Evolutionary conservation across 768 basidiomycete species (phyloP).

Genomic region (Suillus lakei): DNA sequence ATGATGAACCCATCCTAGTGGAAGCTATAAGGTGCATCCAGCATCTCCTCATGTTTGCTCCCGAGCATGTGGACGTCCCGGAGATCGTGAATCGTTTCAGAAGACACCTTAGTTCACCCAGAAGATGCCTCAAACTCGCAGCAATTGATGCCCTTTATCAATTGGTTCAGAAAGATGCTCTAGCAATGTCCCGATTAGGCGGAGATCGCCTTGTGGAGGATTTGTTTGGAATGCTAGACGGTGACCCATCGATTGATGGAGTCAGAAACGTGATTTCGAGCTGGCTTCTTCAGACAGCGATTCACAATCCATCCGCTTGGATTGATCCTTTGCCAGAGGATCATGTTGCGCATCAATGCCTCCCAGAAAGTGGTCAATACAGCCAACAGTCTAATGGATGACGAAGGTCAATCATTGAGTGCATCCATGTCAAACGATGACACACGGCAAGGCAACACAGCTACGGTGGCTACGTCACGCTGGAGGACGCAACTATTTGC

Average conservation of each 20-base stretch:
- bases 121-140: conserved; percentile 87
- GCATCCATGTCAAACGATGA: conserved; percentile 46
- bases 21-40: conserved; percentile 97
- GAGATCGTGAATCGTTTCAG: conserved; percentile 81
- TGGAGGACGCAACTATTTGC: conserved; percentile 99
- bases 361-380: conserved; percentile 76
- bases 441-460: conserved; percentile 36
- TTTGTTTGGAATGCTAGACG: conserved; percentile 93
- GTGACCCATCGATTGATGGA: conserved; percentile 91
- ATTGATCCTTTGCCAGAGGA: conserved; percentile 96
- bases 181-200: conserved; percentile 89
- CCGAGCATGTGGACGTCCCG: conserved; percentile 81
- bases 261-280: conserved; percentile 91
- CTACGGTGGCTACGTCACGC: conserved; percentile 65
- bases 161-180: conserved; percentile 93
- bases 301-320: conserved; percentile 95
- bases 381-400: conserved; percentile 68
- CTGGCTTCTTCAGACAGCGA: conserved; percentile 95
- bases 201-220: conserved; percentile 95
- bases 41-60: conserved; percentile 95
- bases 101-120: conserved; percentile 75
- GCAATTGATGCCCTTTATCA: conserved; percentile 97
- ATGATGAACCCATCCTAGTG: conserved; percentile 86
- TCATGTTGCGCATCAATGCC: conserved; percentile 93
- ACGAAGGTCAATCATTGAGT: conserved; percentile 93